Evolutionary conservation across 352 stramenopile genomes (phyloP).

Genomic region (Blastocystis sp.): DNA sequence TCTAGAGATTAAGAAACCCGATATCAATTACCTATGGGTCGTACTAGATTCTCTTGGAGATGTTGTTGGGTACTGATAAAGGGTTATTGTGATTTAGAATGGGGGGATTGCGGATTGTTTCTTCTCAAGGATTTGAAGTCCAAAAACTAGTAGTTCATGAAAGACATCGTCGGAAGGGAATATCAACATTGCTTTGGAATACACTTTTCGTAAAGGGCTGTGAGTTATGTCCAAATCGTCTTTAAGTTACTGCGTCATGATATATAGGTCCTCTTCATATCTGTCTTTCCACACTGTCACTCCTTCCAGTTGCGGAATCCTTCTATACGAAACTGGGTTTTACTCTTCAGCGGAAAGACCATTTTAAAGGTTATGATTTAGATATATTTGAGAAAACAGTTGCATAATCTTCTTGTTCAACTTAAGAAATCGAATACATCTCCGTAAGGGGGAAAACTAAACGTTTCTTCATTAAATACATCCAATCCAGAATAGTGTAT

Average conservation of each 20-base stretch:
- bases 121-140: neutral
- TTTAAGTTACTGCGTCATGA: neutral
- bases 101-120: neutral
- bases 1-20: conserved; percentile 48
- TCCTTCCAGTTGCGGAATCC: conserved; percentile 16
- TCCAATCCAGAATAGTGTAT: neutral
- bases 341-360: neutral
- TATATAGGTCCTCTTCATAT: conserved; percentile 27
- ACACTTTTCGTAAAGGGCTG: neutral
- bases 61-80: neutral
- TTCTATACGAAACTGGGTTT: conserved; percentile 51
- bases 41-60: neutral
- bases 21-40: neutral
- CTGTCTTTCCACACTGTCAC: conserved; percentile 38
- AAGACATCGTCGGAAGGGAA: neutral
- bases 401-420: conserved; percentile 17
- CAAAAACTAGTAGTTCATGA: conserved; percentile 34
- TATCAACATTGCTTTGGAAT: conserved; percentile 19
- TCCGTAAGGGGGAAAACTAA: neutral
- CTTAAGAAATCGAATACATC: conserved; percentile 67
- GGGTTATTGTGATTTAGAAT: neutral
- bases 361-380: conserved; percentile 52
- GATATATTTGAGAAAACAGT: conserved; percentile 64
- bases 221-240: conserved; percentile 3
- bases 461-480: neutral